These are phyloP conservation scores for Mucuna pruriens DNA, from an alignment of 306 rosid species.

Conservation along the genomic window DNA sequence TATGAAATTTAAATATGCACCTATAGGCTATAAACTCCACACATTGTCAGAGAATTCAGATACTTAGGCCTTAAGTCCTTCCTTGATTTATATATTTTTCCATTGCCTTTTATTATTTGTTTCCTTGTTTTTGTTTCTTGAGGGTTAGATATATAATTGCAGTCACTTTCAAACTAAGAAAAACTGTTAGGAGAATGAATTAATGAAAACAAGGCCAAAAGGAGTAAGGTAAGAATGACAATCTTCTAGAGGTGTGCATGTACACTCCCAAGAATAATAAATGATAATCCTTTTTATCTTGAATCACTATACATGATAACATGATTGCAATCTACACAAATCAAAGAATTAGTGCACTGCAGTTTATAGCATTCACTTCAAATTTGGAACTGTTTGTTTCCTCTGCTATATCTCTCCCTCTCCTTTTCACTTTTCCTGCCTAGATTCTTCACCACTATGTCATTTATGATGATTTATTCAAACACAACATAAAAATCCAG, in stretches of 20 bases:
- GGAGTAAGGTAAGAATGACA: not conserved
- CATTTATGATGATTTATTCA: not conserved
- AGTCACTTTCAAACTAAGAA: not conserved
- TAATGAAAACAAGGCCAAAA: not conserved
- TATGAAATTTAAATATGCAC: not conserved
- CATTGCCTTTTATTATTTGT: not conserved
- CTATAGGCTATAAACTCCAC: not conserved
- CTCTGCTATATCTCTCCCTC: not conserved
- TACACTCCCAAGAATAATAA: not conserved
- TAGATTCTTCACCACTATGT: not conserved
- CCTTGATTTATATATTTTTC: not conserved
- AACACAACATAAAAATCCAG: not conserved
- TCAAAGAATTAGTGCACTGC: not conserved
- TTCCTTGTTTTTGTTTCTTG: not conserved
- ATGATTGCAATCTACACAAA: not conserved
- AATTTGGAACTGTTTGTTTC: slow-evolving; percentile 2
- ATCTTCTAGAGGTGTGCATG: not conserved
- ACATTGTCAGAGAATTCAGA: not conserved
- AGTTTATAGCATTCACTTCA: not conserved
- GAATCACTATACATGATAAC: not conserved
- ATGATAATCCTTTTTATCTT: not conserved
- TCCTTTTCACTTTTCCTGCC: not conserved
- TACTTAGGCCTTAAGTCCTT: not conserved
- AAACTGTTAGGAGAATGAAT: not conserved
- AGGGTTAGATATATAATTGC: not conserved